Percentiles rank a stretch among this genome's conserved stretches.
Evolutionary conservation across 179 eudicot species (phyloP).

Genomic region (Spinacia oleracea): DNA sequence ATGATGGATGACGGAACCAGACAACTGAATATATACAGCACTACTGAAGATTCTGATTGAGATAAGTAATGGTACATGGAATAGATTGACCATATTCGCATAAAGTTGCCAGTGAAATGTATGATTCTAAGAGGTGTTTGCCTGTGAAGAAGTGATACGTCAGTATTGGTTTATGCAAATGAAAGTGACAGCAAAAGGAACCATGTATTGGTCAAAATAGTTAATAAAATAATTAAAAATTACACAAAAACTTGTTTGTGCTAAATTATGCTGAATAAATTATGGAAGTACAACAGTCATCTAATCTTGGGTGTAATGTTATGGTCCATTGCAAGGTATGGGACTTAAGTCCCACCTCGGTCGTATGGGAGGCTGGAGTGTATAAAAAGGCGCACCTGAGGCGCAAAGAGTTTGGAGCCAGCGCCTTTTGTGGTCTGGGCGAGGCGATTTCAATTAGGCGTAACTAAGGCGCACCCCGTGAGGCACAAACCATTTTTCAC

Average conservation of each 20-base stretch:
- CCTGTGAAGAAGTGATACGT: constrained; percentile 38
- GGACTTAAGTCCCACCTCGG: too few relatives aligned
- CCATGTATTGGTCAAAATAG: neutral
- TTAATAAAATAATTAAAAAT: too few relatives aligned
- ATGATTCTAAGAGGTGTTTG: constrained; percentile 79
- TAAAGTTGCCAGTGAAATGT: constrained; percentile 69
- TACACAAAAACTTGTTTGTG: neutral
- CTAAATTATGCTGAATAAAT: neutral
- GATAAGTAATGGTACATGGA: constrained; percentile 83
- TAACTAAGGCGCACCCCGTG: too few relatives aligned
- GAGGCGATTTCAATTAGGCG: too few relatives aligned
- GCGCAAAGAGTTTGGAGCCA: too few relatives aligned
- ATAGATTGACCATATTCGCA: constrained; percentile 97
- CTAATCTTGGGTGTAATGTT: too few relatives aligned
- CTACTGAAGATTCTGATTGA: constrained; percentile 80
- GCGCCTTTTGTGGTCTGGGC: too few relatives aligned
- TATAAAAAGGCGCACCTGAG: too few relatives aligned
- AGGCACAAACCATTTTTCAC: too few relatives aligned
- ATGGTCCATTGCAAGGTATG: too few relatives aligned
- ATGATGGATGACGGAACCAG: constrained; percentile 74
- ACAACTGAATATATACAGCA: constrained; percentile 83
- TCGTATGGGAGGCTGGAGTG: too few relatives aligned
- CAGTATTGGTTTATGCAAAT: neutral
- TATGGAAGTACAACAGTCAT: constrained; percentile 2
- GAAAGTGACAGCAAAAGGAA: neutral